phyloP scores from a whole-genome alignment of 176 grass and related monocot genomes.

The Oryza meyeriana region DNA sequence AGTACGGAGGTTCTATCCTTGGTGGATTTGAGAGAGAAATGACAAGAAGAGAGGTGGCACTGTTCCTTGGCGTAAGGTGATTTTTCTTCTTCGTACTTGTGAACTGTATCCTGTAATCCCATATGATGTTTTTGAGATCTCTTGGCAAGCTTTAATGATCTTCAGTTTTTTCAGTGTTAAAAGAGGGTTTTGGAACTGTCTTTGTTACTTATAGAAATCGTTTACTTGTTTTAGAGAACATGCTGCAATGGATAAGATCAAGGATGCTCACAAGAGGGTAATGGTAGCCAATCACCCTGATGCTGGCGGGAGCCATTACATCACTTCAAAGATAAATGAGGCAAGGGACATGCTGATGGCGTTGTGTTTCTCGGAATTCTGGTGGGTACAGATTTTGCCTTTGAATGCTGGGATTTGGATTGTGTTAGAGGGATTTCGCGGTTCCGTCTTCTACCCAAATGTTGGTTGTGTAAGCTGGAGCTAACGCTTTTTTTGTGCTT shows the following conservation, averaged over 20 bases:
- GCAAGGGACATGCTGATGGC: constrained; percentile 74
- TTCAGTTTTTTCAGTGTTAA: neutral
- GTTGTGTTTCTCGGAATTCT: constrained; percentile 11
- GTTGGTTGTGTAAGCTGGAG: neutral
- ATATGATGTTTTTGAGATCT: neutral
- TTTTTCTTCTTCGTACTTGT: neutral
- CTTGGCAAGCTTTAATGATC: neutral
- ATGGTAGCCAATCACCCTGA: constrained; percentile 95
- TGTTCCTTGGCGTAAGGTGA: constrained; percentile 90
- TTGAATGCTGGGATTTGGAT: constrained; percentile 9
- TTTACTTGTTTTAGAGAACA: constrained; percentile 56
- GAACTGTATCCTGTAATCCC: neutral
- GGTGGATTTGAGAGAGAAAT: constrained; percentile 85
- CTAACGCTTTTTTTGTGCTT: neutral
- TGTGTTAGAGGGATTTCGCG: neutral
- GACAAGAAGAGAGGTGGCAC: constrained; percentile 69
- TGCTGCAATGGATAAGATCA: constrained; percentile 70
- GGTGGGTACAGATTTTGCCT: neutral
- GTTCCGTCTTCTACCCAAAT: neutral
- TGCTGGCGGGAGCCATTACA: constrained; percentile 85
- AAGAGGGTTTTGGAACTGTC: neutral
- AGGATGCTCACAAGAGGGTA: constrained; percentile 84
- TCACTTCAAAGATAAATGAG: constrained; percentile 82
- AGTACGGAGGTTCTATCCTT: constrained; percentile 67
- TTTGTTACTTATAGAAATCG: neutral